These are phyloP conservation scores for Hanseniaspora lindneri DNA, from an alignment of 805 yeast genomes.

Conservation along the genomic window DNA sequence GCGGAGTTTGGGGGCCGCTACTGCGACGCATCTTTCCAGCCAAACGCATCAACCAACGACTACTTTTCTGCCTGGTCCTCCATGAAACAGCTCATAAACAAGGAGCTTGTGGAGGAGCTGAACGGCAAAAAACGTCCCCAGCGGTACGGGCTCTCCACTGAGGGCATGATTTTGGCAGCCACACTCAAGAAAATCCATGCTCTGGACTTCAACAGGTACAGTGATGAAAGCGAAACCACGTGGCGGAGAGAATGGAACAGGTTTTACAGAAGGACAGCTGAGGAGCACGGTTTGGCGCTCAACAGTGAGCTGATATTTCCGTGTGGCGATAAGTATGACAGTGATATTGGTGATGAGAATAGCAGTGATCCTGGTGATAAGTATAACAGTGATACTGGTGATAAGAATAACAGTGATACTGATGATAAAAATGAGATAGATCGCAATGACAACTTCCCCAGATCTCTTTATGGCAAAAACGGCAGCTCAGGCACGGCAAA, in stretches of 20 bases:
- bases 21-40: conserved; percentile 45
- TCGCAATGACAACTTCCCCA: not conserved
- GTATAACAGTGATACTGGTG: too few relatives aligned
- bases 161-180: conserved; percentile 53
- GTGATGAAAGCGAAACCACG: conserved; percentile 1
- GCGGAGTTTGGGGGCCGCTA: conserved; percentile 41
- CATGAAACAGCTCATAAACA: conserved; percentile 47
- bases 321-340: not conserved
- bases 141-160: conserved; percentile 53
- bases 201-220: conserved; percentile 25
- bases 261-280: conserved; percentile 6
- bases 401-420: too few relatives aligned
- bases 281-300: conserved; percentile 9
- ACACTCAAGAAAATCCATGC: conserved; percentile 40
- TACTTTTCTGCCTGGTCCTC: conserved; percentile 69
- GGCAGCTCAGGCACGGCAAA: too few relatives aligned
- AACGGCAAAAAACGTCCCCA: conserved; percentile 45
- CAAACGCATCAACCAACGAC: conserved; percentile 50
- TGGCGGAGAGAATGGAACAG: conserved; percentile 13
- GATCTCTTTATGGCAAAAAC: too few relatives aligned
- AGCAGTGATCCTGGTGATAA: too few relatives aligned
- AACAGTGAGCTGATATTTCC: conserved; percentile 8
- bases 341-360: too few relatives aligned
- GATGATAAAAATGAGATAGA: not conserved
- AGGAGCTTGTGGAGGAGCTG: conserved; percentile 40